Percentiles rank a stretch among this genome's conserved stretches.
These are phyloP conservation scores for Huntiella abstrusa DNA, from an alignment of 2,329 filamentous ascomycete genomes.

Conservation along the genomic window DNA sequence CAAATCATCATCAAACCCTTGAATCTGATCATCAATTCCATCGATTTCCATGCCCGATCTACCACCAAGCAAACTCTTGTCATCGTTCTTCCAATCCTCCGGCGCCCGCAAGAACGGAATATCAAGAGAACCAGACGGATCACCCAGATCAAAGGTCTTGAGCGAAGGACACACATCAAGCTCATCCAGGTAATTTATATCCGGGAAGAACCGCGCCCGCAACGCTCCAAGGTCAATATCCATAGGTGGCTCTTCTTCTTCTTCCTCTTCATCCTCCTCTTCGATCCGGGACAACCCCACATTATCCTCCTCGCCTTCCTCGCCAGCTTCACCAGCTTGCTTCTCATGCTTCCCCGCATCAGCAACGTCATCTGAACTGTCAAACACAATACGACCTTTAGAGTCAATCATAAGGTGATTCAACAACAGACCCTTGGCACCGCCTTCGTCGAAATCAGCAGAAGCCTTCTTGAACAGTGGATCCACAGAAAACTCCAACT, in stretches of 20 bases:
- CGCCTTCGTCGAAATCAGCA: constrained; percentile 94
- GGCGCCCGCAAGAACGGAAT: constrained; percentile 81
- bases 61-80: constrained; percentile 39
- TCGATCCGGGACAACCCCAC: constrained; percentile 5
- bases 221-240: constrained; percentile 65
- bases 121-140: constrained; percentile 67
- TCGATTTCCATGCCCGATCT: constrained; percentile 71
- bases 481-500: constrained; percentile 89
- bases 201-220: constrained; percentile 67
- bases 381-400: constrained; percentile 86
- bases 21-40: constrained; percentile 56
- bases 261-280: constrained; percentile 22
- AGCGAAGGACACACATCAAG: constrained; percentile 90
- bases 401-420: constrained; percentile 95
- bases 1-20: constrained; percentile 54
- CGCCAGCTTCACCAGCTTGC: constrained; percentile 14
- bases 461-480: constrained; percentile 98
- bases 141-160: constrained; percentile 81
- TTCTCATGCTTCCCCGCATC: constrained; percentile 23
- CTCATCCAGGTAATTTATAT: constrained; percentile 55
- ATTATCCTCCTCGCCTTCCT: not conserved
- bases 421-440: constrained; percentile 80
- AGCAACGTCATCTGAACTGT: constrained; percentile 77
- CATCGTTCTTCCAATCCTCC: constrained; percentile 59
- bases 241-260: constrained; percentile 24